Evolutionary conservation across 164 flowering plant species (phyloP).

Genomic region (Macadamia integrifolia): DNA sequence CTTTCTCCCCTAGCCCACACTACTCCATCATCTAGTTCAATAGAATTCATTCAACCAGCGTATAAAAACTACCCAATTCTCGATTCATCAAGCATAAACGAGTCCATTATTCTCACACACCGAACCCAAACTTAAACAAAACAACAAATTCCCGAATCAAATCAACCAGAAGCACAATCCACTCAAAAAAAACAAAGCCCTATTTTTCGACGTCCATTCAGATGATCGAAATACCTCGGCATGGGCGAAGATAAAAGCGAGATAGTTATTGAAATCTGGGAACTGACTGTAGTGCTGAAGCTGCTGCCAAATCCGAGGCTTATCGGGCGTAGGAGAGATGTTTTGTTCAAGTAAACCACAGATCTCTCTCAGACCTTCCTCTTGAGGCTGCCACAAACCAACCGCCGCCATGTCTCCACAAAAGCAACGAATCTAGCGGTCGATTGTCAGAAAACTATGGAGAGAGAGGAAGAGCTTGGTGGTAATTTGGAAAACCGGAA

Average conservation of each 20-base stretch:
- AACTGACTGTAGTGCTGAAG: slow-evolving; percentile 84
- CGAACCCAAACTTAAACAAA: neutral
- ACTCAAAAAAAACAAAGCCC: slow-evolving; percentile 2
- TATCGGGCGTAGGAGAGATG: slow-evolving; percentile 77
- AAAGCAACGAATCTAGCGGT: neutral
- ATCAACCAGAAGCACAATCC: neutral
- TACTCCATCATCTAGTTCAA: neutral
- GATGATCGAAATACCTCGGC: slow-evolving; percentile 52
- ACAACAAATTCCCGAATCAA: neutral
- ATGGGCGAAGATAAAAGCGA: slow-evolving; percentile 78
- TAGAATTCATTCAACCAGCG: neutral
- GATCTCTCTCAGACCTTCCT: slow-evolving; percentile 85
- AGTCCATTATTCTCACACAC: neutral
- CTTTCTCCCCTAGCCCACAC: too few species aligned
- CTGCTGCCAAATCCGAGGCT: slow-evolving; percentile 83
- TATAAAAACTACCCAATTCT: neutral
- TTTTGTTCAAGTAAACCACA: slow-evolving; percentile 80
- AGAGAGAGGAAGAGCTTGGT: neutral
- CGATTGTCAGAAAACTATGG: neutral
- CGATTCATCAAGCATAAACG: neutral
- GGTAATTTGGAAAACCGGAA: neutral
- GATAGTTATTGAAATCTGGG: slow-evolving; percentile 98
- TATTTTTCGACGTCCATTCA: neutral
- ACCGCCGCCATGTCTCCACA: slow-evolving; percentile 16
- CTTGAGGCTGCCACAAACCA: slow-evolving; percentile 70